Evolutionary conservation across 2,329 filamentous ascomycete genomes (phyloP).

Genomic region (Pseudocercospora fijiensis): DNA sequence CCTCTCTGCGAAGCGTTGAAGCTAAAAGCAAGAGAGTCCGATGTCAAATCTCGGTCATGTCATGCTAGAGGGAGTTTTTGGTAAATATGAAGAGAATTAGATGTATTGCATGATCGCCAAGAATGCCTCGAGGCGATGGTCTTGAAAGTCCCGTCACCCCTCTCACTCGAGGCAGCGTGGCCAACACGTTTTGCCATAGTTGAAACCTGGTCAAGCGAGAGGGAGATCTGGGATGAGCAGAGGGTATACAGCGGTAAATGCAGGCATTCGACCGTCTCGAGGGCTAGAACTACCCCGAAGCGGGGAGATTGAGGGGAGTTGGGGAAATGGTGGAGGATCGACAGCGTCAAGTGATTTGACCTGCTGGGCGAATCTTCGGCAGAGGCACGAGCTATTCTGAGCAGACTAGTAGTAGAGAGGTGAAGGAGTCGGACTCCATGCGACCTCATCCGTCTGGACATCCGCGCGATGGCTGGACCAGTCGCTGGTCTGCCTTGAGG

Average conservation of each 20-base stretch:
- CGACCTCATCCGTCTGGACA: not conserved
- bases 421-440: not conserved
- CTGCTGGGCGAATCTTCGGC: not conserved
- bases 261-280: not conserved
- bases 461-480: too few relatives aligned
- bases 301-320: constrained; percentile 6
- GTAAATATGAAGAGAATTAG: not conserved
- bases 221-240: not conserved
- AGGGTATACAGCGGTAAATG: not conserved
- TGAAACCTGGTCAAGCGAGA: not conserved
- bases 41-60: not conserved
- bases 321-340: not conserved
- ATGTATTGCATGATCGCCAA: not conserved
- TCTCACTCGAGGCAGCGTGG: not conserved
- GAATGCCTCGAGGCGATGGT: not conserved
- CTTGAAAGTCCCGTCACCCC: not conserved
- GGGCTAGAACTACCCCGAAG: constrained; percentile 5
- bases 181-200: not conserved
- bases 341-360: not conserved
- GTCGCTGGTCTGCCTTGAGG: not conserved
- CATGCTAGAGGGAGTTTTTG: not conserved
- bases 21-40: not conserved
- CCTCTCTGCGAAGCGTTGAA: not conserved
- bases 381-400: not conserved
- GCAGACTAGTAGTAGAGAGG: too few relatives aligned